These are phyloP conservation scores for Hanseniaspora sp. DNA, from an alignment of 1,139 yeast species.

Conservation along the genomic window DNA sequence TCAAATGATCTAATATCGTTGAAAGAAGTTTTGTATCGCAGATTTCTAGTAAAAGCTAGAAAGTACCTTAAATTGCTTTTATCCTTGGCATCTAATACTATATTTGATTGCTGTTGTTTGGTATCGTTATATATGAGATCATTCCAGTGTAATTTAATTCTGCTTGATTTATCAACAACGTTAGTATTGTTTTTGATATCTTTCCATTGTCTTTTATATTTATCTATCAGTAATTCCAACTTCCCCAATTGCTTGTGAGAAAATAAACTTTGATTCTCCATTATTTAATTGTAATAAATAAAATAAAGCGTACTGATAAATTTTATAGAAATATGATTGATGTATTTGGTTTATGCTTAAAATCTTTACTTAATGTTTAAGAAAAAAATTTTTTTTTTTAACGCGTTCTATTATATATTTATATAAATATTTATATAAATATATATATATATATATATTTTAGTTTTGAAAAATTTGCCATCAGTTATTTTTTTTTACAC, in stretches of 20 bases:
- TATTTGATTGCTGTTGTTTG: too few relatives aligned
- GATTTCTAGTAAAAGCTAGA: neutral
- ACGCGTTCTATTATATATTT: too few relatives aligned
- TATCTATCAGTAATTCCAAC: conserved; percentile 21
- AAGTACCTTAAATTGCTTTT: conserved; percentile 5
- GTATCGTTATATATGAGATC: neutral
- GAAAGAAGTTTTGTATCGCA: neutral
- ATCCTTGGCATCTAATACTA: neutral
- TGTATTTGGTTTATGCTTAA: too few relatives aligned
- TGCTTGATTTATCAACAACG: neutral
- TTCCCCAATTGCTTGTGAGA: neutral
- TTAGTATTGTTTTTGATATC: conserved; percentile 12
- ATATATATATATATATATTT: too few relatives aligned
- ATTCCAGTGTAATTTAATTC: conserved; percentile 9
- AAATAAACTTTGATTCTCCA: neutral
- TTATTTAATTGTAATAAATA: neutral
- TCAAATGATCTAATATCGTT: conserved; percentile 1
- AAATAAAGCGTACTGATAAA: neutral
- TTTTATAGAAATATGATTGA: too few relatives aligned
- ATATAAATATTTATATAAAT: too few relatives aligned
- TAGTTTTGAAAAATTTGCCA: too few relatives aligned
- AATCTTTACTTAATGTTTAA: too few relatives aligned
- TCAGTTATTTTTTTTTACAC: too few relatives aligned
- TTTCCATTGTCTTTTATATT: conserved; percentile 31
- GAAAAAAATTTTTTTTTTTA: too few relatives aligned